These are phyloP conservation scores for Salisapilia sapeloensis DNA, from an alignment of 352 stramenopile genomes.

Conservation along the genomic window DNA sequence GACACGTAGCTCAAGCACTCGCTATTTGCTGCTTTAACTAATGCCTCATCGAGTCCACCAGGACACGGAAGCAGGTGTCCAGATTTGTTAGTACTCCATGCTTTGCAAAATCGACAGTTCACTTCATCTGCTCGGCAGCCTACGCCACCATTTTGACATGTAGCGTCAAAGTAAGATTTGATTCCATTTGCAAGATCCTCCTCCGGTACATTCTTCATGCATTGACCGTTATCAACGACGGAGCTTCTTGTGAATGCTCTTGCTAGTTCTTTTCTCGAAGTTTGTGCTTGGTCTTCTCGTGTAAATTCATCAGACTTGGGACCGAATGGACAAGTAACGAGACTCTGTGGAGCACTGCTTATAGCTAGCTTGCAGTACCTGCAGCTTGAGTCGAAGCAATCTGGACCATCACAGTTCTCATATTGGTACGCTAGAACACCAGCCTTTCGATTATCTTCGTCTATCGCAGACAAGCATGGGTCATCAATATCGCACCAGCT, in stretches of 20 bases:
- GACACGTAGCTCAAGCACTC: too few species aligned
- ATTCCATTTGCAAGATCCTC: conserved; percentile 1
- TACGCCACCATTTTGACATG: conserved; percentile 6
- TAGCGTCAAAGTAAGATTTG: conserved; percentile 1
- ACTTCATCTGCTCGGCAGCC: conserved; percentile 4
- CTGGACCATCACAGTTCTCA: conserved; percentile 9
- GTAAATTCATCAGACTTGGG: conserved; percentile 1
- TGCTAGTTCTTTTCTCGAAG: conserved; percentile 1
- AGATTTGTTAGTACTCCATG: conserved; percentile 4
- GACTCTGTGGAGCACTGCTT: conserved; percentile 8
- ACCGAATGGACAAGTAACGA: conserved; percentile 15
- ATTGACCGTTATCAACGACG: neutral
- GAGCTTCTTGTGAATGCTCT: neutral
- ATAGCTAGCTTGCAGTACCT: conserved; percentile 18
- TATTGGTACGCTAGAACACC: conserved; percentile 13
- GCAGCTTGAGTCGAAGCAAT: conserved; percentile 11
- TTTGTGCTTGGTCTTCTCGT: neutral
- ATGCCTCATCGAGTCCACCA: too few species aligned
- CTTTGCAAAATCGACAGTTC: conserved; percentile 10
- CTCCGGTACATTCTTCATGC: neutral
- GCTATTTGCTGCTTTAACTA: too few species aligned
- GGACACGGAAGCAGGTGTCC: conserved; percentile 3
- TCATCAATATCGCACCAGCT: conserved; percentile 18
- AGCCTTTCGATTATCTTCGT: conserved; percentile 11
- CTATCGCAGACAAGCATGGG: conserved; percentile 12